A percentile compares a stretch with the other conserved stretches of the same genome.
Conservation (phyloP, 1,284 basidiomycete genomes). For the Ganoderma meredithae region DNA sequence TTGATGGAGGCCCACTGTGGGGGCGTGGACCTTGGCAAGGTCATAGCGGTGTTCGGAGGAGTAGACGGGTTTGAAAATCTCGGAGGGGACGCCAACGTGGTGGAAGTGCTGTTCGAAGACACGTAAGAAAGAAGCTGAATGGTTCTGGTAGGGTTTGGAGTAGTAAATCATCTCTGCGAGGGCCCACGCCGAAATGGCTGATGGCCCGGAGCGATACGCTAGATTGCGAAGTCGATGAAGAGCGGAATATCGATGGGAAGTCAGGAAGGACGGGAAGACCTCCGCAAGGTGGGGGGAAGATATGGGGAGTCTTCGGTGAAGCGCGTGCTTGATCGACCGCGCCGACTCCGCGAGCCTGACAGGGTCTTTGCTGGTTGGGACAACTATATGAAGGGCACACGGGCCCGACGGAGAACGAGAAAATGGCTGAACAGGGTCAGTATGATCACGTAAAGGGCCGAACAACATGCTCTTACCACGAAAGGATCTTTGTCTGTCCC, state of each 20-base stretch:
- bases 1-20: background rate
- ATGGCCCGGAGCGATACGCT: slow-evolving; percentile 27
- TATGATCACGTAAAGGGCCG: background rate
- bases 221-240: slow-evolving; percentile 30
- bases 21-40: background rate
- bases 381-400: background rate
- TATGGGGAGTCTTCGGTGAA: background rate
- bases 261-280: slow-evolving; percentile 9
- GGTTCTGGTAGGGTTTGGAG: slow-evolving; percentile 31
- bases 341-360: background rate
- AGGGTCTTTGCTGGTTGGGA: background rate
- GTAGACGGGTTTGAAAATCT: slow-evolving; percentile 8
- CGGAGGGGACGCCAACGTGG: slow-evolving; percentile 43
- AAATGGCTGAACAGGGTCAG: background rate
- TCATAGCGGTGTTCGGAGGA: background rate
- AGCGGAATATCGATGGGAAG: slow-evolving; percentile 12
- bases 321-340: slow-evolving; percentile 11
- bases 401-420: too few species aligned
- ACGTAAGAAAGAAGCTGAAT: slow-evolving; percentile 6
- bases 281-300: slow-evolving; percentile 2
- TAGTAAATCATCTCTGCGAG: slow-evolving; percentile 49
- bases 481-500: background rate
- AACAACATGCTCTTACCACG: background rate
- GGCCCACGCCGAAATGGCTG: slow-evolving; percentile 40
- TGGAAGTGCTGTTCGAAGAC: slow-evolving; percentile 45